A percentile compares a stretch with the other conserved stretches of the same genome.
Conservation (phyloP, 2,329 filamentous ascomycete genomes). For the Coleophoma cylindrospora region DNA sequence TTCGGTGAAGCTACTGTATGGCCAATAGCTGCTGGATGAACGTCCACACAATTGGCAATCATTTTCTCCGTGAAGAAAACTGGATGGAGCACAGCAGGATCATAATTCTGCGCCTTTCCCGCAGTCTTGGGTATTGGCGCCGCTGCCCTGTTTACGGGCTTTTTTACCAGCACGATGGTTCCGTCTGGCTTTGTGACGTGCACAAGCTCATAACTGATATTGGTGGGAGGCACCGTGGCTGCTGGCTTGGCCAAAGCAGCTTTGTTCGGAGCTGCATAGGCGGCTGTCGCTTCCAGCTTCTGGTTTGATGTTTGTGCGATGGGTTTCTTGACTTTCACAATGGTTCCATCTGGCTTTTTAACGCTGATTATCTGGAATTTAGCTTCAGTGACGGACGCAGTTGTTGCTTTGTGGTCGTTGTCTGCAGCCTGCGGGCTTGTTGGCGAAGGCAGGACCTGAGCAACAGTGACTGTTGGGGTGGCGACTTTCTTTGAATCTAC, state of each 20-base stretch:
- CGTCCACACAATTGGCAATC: background rate
- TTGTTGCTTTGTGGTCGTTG: too few relatives aligned
- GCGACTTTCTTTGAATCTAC: background rate
- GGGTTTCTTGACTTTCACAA: background rate
- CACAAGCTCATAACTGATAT: too few relatives aligned
- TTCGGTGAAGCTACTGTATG: background rate
- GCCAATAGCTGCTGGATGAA: background rate
- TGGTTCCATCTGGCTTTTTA: background rate
- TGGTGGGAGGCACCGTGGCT: background rate
- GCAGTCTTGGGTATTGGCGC: too few relatives aligned
- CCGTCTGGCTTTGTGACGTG: too few relatives aligned
- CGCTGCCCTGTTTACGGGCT: too few relatives aligned
- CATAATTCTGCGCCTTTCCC: background rate
- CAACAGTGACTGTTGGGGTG: background rate
- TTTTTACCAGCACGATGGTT: too few relatives aligned
- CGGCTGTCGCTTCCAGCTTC: too few relatives aligned
- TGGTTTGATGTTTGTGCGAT: background rate
- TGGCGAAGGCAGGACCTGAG: background rate
- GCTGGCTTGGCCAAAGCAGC: background rate
- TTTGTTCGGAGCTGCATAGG: background rate
- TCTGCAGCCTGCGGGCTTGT: background rate
- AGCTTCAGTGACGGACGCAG: background rate
- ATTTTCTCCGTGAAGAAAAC: background rate
- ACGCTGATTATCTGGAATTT: background rate
- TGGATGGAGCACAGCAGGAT: background rate